phyloP scores from a whole-genome alignment of 768 basidiomycete genomes.

The Naganishia friedmannii region DNA sequence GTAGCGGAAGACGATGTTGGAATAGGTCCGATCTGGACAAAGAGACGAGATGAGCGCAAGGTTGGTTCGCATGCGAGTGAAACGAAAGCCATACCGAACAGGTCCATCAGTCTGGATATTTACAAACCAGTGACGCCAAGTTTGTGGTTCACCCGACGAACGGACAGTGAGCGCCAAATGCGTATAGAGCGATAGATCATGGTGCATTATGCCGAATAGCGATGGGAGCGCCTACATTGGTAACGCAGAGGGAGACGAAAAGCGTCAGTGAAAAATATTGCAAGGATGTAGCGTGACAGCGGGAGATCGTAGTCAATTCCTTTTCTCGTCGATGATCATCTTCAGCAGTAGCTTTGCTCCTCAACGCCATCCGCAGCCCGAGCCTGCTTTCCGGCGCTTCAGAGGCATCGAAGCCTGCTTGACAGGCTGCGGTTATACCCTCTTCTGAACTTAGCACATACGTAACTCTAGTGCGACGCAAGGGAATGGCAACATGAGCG shows the following conservation, averaged over 20 bases:
- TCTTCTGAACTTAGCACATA: too few relatives aligned
- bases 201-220: conserved; percentile 77
- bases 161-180: conserved; percentile 73
- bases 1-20: conserved; percentile 71
- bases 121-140: conserved; percentile 64
- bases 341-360: too few relatives aligned
- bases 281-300: not conserved
- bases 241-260: not conserved
- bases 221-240: conserved; percentile 62
- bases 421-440: too few relatives aligned
- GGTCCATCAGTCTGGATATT: conserved; percentile 85
- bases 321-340: too few relatives aligned
- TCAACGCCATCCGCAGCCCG: too few relatives aligned
- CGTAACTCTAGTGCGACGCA: too few relatives aligned
- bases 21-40: conserved; percentile 70
- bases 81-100: conserved; percentile 37
- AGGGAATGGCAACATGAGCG: too few relatives aligned
- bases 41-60: conserved; percentile 30
- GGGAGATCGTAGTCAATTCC: too few relatives aligned
- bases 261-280: not conserved
- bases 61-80: not conserved
- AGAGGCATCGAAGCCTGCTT: too few relatives aligned
- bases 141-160: conserved; percentile 31
- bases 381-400: too few relatives aligned
- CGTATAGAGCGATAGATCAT: conserved; percentile 76